Base-by-base conservation (phyloP, 2,329 filamentous ascomycete genomes). In the Penicillium sp. region DNA sequence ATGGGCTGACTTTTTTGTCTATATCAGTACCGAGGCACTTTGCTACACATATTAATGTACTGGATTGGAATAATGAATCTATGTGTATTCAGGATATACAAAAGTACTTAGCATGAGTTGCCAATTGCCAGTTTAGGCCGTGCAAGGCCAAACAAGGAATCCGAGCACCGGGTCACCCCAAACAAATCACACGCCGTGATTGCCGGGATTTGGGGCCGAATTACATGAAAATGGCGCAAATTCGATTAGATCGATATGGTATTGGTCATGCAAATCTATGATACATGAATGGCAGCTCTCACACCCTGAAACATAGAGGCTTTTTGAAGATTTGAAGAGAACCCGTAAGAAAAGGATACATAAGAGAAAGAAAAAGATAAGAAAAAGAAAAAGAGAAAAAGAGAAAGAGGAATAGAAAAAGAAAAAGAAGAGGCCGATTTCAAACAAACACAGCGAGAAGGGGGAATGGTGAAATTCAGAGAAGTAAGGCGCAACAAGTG, bases 201-300 rank as follows among this genome's bases (percentile, higher is more conserved):
- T 31, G 15, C 13, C 32, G 32, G 24, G 12, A 26, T 32, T 22
- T 10, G 5, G 19, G 22, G 28, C 28, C 17, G 26, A 22, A n/a
- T n/a, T 32, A 22, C 12, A 15, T 12, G 12, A 31, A 31, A 44
- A 44, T 43, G 9, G 19, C n/a, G 44, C 13, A 48, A 19, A 21
- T 32, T 49, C 28, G 19, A 59, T 59, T 58, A 59, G 50, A 60
- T 58, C 52, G 49, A 44, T 58, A 61, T 55, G 54, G 53, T 58
- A 57, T 58, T 60, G 52, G 52, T 56, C 54, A 58, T 58, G 58
- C 58, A 54, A 64, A 65, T 61, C 59, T 65, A 65, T 65, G 61
- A 64, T 65, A 65, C 63, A 65, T 56, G 57, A 61, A 61, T 59
- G 52, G 57, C 58, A 60, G 56, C 52, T 60, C 56, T 57, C 57